phyloP scores from a whole-genome alignment of 2,329 filamentous ascomycete genomes.

The Aspergillus pseudoterreus region DNA sequence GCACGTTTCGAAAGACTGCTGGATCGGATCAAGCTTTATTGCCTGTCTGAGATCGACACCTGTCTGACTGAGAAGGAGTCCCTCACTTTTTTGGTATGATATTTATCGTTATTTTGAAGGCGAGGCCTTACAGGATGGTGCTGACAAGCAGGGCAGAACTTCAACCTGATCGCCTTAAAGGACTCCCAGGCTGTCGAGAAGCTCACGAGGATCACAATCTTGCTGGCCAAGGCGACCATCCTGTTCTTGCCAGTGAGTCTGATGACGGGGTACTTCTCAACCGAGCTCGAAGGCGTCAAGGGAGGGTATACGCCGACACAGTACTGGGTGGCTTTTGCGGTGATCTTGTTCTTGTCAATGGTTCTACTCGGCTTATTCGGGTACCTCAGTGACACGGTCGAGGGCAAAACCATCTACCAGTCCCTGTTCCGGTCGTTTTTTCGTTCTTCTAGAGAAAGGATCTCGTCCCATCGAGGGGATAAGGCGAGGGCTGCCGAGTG shows the following conservation, averaged over 20 bases:
- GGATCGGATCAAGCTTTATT: constrained; percentile 60
- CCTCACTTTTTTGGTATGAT: constrained; percentile 61
- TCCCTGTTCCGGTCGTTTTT: constrained; percentile 39
- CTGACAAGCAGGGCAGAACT: constrained; percentile 54
- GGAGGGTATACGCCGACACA: constrained; percentile 56
- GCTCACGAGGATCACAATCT: constrained; percentile 66
- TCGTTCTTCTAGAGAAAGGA: constrained; percentile 25
- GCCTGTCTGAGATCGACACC: constrained; percentile 60
- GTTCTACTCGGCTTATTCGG: constrained; percentile 57
- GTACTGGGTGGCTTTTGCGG: constrained; percentile 67
- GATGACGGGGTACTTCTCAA: constrained; percentile 71
- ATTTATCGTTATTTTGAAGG: not conserved
- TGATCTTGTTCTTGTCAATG: constrained; percentile 59
- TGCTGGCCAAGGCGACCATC: constrained; percentile 71
- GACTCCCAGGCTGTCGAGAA: constrained; percentile 69
- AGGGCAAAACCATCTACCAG: constrained; percentile 51
- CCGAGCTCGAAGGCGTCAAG: constrained; percentile 58
- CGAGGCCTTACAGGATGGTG: not conserved
- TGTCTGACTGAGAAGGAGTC: constrained; percentile 67
- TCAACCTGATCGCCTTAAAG: constrained; percentile 72
- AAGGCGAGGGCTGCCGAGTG: not conserved
- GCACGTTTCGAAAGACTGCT: constrained; percentile 59
- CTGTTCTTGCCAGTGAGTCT: constrained; percentile 72
- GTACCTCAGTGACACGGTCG: constrained; percentile 54
- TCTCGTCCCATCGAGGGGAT: constrained; percentile 16